These are phyloP conservation scores for Tricladium varicosporioides DNA, from an alignment of 2,329 filamentous ascomycete species.

Conservation along the genomic window DNA sequence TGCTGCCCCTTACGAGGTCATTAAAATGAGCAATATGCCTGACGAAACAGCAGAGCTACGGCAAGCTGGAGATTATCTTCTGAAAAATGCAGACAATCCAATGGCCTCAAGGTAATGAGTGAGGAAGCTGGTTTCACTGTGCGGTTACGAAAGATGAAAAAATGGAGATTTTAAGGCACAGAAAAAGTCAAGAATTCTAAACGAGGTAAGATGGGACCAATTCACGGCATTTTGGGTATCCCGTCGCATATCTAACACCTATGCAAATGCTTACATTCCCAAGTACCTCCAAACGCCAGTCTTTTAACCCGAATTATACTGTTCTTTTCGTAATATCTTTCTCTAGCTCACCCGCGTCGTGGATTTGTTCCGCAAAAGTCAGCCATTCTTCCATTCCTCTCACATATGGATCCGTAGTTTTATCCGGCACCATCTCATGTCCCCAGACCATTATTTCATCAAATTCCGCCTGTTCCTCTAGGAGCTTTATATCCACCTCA, in stretches of 20 bases:
- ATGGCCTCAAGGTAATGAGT: too few species aligned
- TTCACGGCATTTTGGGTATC: too few species aligned
- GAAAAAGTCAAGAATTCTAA: too few species aligned
- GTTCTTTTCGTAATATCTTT: neutral
- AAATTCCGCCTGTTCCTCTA: slow-evolving; percentile 68
- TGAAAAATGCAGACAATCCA: too few species aligned
- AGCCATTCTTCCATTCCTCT: slow-evolving; percentile 81
- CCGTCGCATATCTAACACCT: neutral
- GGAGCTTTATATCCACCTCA: slow-evolving; percentile 49
- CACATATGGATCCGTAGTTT: slow-evolving; percentile 65
- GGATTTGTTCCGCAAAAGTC: slow-evolving; percentile 58
- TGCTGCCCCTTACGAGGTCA: too few species aligned
- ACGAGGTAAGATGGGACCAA: too few species aligned
- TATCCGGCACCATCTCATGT: slow-evolving; percentile 67
- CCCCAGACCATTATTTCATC: slow-evolving; percentile 80
- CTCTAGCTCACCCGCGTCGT: slow-evolving; percentile 15
- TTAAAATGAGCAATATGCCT: too few species aligned
- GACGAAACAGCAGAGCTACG: too few species aligned
- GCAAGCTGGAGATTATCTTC: too few species aligned
- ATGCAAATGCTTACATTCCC: neutral
- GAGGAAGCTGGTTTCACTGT: too few species aligned
- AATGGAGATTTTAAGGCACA: too few species aligned
- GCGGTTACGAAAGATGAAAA: too few species aligned
- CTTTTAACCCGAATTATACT: neutral
- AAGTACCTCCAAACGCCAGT: slow-evolving; percentile 15